These are phyloP conservation scores for Acanthamoeba castellanii DNA, from an alignment of 208 protist species.

Conservation along the genomic window DNA sequence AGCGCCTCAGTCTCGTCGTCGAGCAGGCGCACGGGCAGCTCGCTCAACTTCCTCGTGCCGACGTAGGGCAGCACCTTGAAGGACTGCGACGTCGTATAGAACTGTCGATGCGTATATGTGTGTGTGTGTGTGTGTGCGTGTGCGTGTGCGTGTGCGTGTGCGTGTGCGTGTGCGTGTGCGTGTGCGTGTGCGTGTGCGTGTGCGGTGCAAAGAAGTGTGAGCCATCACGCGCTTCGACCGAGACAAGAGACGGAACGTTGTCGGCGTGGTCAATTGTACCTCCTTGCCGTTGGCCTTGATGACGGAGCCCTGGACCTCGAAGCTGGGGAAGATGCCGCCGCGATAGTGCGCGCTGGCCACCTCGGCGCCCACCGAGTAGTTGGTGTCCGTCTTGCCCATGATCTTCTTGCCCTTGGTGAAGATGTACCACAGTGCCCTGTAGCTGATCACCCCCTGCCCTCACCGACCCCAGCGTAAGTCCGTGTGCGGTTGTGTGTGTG, in stretches of 20 bases:
- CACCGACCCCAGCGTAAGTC: neutral
- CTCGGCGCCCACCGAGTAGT: conserved; percentile 29
- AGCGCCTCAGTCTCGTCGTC: neutral
- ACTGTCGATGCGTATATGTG: neutral
- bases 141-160: no score
- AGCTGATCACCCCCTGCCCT: neutral
- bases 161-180: neutral
- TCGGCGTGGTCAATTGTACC: neutral
- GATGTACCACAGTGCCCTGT: conserved; percentile 8
- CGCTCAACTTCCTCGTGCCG: neutral
- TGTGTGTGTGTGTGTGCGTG: neutral
- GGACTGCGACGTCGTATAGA: conserved; percentile 1
- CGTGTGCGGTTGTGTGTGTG: neutral
- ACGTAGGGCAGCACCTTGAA: neutral
- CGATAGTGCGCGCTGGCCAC: neutral
- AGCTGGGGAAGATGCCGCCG: conserved; percentile 35
- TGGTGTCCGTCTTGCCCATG: conserved; percentile 18
- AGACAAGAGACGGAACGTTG: no score
- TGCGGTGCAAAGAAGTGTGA: neutral
- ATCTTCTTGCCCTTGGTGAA: conserved; percentile 32
- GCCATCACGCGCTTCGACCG: neutral
- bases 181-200: neutral
- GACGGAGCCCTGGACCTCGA: neutral
- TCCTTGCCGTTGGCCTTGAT: conserved; percentile 51
- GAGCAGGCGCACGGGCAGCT: neutral